Percentiles rank a stretch among this genome's conserved stretches.
These are phyloP conservation scores for Phyllostachys edulis DNA, from an alignment of 176 grass and related monocot genomes.

Conservation along the genomic window DNA sequence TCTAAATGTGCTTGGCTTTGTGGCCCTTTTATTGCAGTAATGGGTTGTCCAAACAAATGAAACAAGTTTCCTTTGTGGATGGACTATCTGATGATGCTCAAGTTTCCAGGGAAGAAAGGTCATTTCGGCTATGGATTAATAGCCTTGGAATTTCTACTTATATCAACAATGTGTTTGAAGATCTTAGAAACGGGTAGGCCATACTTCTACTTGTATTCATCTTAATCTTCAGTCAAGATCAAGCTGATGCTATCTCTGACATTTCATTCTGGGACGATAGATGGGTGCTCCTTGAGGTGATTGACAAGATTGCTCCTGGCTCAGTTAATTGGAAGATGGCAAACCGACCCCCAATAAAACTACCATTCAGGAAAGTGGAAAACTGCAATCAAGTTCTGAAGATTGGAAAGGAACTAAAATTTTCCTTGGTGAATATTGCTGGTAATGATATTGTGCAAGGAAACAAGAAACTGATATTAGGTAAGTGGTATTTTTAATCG, in stretches of 20 bases:
- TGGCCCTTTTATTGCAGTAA: slow-evolving; percentile 64
- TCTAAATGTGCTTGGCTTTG: not conserved
- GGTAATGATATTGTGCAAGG: slow-evolving; percentile 97
- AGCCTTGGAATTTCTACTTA: slow-evolving; percentile 93
- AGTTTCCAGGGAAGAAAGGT: slow-evolving; percentile 92
- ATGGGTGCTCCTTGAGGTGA: slow-evolving; percentile 90
- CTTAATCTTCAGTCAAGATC: not conserved
- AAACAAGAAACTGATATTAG: slow-evolving; percentile 97
- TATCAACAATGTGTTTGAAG: slow-evolving; percentile 98
- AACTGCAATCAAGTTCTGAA: slow-evolving; percentile 99
- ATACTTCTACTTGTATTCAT: not conserved
- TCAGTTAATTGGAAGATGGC: slow-evolving; percentile 92
- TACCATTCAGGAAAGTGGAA: slow-evolving; percentile 95
- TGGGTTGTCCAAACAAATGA: slow-evolving; percentile 89
- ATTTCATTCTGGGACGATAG: slow-evolving; percentile 42
- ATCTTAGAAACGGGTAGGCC: slow-evolving; percentile 92
- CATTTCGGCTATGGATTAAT: slow-evolving; percentile 93
- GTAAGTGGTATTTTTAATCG: slow-evolving; percentile 38
- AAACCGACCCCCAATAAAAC: slow-evolving; percentile 86
- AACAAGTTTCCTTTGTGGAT: slow-evolving; percentile 81
- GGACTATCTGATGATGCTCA: slow-evolving; percentile 74
- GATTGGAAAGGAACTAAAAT: slow-evolving; percentile 92
- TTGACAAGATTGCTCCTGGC: slow-evolving; percentile 79
- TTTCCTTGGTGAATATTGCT: slow-evolving; percentile 97
- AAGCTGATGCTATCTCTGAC: slow-evolving; percentile 9